Percentiles rank a stretch among this genome's conserved stretches.
Evolutionary conservation across 129 eudicot species (phyloP).

Genomic region (Tagetes erecta): DNA sequence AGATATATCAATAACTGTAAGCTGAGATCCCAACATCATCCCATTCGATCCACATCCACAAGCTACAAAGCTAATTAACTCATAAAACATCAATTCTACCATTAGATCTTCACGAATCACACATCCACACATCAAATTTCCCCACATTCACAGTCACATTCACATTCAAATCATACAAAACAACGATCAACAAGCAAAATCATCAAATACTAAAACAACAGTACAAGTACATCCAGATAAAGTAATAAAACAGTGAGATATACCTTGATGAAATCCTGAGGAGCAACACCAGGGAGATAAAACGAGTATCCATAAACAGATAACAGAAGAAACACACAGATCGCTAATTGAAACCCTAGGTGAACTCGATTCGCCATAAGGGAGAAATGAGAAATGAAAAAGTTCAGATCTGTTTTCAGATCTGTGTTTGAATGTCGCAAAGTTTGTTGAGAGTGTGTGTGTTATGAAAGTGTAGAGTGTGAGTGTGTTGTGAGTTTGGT

Average conservation of each 20-base stretch:
- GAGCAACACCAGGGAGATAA: constrained; percentile 77
- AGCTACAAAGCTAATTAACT: background rate
- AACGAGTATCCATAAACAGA: constrained; percentile 41
- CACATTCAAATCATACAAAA: background rate
- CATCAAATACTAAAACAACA: background rate
- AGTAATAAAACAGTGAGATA: background rate
- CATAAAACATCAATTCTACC: constrained; percentile 2
- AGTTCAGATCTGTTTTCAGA: constrained; percentile 35
- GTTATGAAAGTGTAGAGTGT: background rate
- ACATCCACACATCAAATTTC: background rate
- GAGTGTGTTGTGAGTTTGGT: constrained; percentile 26
- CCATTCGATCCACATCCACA: background rate
- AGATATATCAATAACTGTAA: background rate
- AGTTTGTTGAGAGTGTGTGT: background rate
- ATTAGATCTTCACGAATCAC: constrained; percentile 13
- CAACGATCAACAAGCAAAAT: background rate
- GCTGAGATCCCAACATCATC: constrained; percentile 6
- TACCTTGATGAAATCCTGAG: constrained; percentile 61
- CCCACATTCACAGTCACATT: background rate
- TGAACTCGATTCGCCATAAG: constrained; percentile 33
- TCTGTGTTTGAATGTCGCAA: constrained; percentile 27
- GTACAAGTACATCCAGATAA: constrained; percentile 1
- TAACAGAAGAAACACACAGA: constrained; percentile 30
- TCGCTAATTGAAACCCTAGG: constrained; percentile 33
- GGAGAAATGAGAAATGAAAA: constrained; percentile 22